Base-by-base conservation (phyloP, 805 yeast genomes). In the Lipomyces chichibuensis region DNA sequence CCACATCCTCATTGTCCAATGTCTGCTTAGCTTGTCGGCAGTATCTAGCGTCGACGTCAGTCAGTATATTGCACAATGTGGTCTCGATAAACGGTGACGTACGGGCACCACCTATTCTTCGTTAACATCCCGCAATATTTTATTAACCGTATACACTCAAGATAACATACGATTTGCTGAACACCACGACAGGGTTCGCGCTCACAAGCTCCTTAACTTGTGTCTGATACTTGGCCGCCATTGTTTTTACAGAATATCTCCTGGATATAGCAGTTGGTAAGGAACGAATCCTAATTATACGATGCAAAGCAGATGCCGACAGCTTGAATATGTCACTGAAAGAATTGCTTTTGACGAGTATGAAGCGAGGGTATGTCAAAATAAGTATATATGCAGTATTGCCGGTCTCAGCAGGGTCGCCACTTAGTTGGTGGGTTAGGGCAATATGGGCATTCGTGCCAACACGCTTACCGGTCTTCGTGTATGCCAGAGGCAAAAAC, bases 91-190 rank as follows among this genome's bases (percentile, higher is more conserved):
- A 20, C 25, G n/a, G 11, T 25, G 58, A 69, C 65, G 32, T 62
- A 68, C 66, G 70, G 74, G 67, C 71, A 60, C 59, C 60, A 57
- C 60, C 67, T 59, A 64, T 60, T 11, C 77, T 76, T 65, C 32
- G 51, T 60, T 43, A 60, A 49, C 11, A 60, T 29, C 49, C 49
- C 23, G 8, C 23, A n/a, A 55, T 39, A 20, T 17, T 11, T 11
- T 9, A 25, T n/a, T 56, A 11, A 51, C 17, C 14, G 80, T 77
- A 52, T 81, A 70, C 17, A 13, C 72, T 83, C 85, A 33, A 32
- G 27, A 89, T 88, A 75, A 90, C 87, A 77, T 86, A 86, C 54
- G 90, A 82, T 80, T 90, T 91, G 54, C 96, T 87, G 52, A 97
- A 97, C 70, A 92, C 85, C 76, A 92, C 90, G 64, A 92, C 82